A percentile compares a stretch with the other conserved stretches of the same genome.
Conservation (phyloP, 2,329 filamentous ascomycete species). For the Biscogniauxia mediterranea region DNA sequence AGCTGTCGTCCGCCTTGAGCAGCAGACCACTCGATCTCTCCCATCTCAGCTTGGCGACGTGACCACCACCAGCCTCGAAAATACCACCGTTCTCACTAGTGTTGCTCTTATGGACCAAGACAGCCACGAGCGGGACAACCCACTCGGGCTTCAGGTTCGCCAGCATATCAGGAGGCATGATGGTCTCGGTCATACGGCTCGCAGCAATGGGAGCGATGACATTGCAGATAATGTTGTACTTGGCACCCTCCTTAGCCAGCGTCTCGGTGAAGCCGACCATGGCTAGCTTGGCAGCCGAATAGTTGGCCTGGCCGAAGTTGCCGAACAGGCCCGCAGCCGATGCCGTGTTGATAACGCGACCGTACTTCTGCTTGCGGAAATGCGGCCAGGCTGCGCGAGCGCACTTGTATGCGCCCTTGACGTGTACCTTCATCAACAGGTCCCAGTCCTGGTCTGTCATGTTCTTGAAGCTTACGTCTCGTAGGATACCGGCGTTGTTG, state of each 20-base stretch:
- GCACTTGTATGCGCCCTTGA: slow-evolving; percentile 93
- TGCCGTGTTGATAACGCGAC: slow-evolving; percentile 92
- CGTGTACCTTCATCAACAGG: slow-evolving; percentile 86
- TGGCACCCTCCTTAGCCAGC: slow-evolving; percentile 91
- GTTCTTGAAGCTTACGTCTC: slow-evolving; percentile 97
- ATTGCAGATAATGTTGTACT: slow-evolving; percentile 97
- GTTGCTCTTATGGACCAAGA: slow-evolving; percentile 83
- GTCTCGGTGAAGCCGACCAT: slow-evolving; percentile 98
- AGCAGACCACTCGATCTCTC: slow-evolving; percentile 87
- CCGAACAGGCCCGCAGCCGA: slow-evolving; percentile 96
- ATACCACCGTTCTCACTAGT: slow-evolving; percentile 80
- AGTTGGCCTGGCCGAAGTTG: slow-evolving; percentile 94
- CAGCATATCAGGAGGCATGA: slow-evolving; percentile 93
- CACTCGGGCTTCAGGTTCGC: slow-evolving; percentile 86
- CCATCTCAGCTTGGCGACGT: slow-evolving; percentile 92
- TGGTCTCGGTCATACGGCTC: slow-evolving; percentile 90
- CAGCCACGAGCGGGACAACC: slow-evolving; percentile 90
- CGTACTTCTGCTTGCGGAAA: slow-evolving; percentile 98
- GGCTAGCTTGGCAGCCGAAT: slow-evolving; percentile 94
- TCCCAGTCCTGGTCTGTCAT: slow-evolving; percentile 98
- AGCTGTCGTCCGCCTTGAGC: slow-evolving; percentile 81
- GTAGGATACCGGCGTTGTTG: slow-evolving; percentile 96
- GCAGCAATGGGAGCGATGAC: slow-evolving; percentile 94
- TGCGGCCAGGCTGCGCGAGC: slow-evolving; percentile 92
- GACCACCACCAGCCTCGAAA: slow-evolving; percentile 90